Conservation (phyloP, 306 rosid species). For the Corylus avellana region DNA sequence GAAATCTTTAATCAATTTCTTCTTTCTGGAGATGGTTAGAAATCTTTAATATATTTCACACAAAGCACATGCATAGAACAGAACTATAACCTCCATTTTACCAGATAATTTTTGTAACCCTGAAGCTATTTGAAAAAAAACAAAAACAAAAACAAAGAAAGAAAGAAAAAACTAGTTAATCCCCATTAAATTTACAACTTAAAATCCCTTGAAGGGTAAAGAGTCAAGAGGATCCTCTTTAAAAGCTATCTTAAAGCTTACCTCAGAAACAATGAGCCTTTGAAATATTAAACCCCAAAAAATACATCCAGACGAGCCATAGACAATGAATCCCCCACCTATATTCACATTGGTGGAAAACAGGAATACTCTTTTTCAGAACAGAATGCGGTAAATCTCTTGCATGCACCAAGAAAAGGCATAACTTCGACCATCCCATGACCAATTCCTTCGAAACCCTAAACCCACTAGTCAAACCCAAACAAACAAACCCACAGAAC, state of each 20-base stretch:
- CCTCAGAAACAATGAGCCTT: not conserved
- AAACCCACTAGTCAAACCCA: constrained; percentile 34
- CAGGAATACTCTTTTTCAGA: not conserved
- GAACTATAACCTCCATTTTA: not conserved
- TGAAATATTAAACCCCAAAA: not conserved
- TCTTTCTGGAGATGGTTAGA: not conserved
- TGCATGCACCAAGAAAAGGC: constrained; percentile 47
- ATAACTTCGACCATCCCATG: constrained; percentile 5
- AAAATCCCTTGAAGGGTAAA: not conserved
- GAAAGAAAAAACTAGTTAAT: not conserved
- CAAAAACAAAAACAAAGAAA: not conserved
- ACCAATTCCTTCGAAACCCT: constrained; percentile 34
- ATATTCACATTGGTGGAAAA: not conserved
- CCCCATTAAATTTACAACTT: not conserved
- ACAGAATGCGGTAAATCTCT: constrained; percentile 11
- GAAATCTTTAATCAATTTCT: not conserved
- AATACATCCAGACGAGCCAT: not conserved
- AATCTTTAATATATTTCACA: not conserved
- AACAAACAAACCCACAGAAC: not conserved
- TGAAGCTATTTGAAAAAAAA: constrained; percentile 1
- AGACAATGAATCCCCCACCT: not conserved
- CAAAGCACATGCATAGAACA: constrained; percentile 6
- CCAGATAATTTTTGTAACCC: not conserved
- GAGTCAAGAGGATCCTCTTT: not conserved
- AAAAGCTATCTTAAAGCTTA: not conserved